These are phyloP conservation scores for Nitzschia sp. DNA, from an alignment of 108 stramenopile genomes.

Conservation along the genomic window DNA sequence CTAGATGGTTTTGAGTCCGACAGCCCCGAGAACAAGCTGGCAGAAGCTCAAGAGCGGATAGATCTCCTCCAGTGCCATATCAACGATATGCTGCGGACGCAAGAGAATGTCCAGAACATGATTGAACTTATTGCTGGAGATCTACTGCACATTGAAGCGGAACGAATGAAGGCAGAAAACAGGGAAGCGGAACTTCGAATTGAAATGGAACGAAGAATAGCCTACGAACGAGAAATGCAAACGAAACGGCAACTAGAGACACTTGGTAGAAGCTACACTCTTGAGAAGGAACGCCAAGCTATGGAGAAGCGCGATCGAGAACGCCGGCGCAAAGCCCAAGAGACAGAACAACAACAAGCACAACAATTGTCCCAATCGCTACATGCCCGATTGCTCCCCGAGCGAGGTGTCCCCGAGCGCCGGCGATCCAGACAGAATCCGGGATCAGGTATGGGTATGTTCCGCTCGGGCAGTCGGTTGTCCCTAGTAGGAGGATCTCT, in stretches of 20 bases:
- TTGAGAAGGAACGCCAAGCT: conserved; percentile 11
- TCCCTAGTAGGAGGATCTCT: too few species aligned
- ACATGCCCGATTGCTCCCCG: too few species aligned
- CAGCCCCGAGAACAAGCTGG: conserved; percentile 21
- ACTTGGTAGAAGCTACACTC: neutral
- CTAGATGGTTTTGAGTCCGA: conserved; percentile 31
- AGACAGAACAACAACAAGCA: too few species aligned
- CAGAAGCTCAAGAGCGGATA: conserved; percentile 35
- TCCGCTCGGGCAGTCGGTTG: too few species aligned
- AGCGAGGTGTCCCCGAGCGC: too few species aligned
- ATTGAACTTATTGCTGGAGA: conserved; percentile 34
- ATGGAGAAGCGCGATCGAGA: conserved; percentile 2
- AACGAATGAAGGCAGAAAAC: conserved; percentile 33
- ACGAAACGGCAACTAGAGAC: neutral
- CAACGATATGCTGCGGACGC: conserved; percentile 35
- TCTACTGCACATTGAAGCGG: conserved; percentile 32
- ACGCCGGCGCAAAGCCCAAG: neutral
- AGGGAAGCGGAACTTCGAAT: conserved; percentile 18
- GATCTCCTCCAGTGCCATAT: conserved; percentile 33
- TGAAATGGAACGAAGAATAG: conserved; percentile 26
- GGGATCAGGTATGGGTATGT: too few species aligned
- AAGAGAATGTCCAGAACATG: conserved; percentile 43
- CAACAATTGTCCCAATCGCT: too few species aligned
- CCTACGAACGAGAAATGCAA: conserved; percentile 23
- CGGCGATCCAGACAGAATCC: too few species aligned